phyloP scores from a whole-genome alignment of 73 alveolate genomes.

The Tetrahymena elliotti region DNA sequence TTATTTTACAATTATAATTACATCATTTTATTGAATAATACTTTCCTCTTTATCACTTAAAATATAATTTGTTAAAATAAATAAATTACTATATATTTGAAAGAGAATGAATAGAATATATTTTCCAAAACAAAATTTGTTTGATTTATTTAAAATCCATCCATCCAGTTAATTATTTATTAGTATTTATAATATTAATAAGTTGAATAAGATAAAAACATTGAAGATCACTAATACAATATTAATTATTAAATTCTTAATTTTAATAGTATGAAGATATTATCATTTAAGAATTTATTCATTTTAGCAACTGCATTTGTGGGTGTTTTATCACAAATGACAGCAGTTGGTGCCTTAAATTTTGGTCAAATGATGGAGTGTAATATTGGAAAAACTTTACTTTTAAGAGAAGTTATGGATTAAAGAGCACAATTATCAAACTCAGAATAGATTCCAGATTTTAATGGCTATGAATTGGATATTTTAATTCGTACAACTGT shows the following conservation, averaged over 20 bases:
- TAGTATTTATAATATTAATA: too few relatives aligned
- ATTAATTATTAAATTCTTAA: not conserved
- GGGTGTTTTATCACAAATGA: not conserved
- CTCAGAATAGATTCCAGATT: not conserved
- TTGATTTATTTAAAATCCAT: not conserved
- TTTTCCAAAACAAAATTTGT: too few relatives aligned
- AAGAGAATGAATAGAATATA: too few relatives aligned
- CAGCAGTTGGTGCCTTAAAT: not conserved
- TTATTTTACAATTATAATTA: too few relatives aligned
- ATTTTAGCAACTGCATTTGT: not conserved
- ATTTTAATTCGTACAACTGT: not conserved
- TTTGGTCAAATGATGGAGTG: not conserved
- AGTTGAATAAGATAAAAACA: too few relatives aligned
- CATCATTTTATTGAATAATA: too few relatives aligned
- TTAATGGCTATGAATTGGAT: not conserved
- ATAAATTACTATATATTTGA: too few relatives aligned
- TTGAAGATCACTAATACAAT: not conserved
- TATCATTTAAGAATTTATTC: not conserved
- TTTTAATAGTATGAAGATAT: not conserved
- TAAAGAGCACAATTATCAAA: not conserved
- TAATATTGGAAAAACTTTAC: not conserved
- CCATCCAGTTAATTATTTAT: not conserved
- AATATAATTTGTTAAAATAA: too few relatives aligned
- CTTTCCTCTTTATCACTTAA: too few relatives aligned
- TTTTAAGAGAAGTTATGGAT: not conserved